Base-by-base conservation (phyloP, 345 rosid genomes). In the Hypericum perforatum region DNA sequence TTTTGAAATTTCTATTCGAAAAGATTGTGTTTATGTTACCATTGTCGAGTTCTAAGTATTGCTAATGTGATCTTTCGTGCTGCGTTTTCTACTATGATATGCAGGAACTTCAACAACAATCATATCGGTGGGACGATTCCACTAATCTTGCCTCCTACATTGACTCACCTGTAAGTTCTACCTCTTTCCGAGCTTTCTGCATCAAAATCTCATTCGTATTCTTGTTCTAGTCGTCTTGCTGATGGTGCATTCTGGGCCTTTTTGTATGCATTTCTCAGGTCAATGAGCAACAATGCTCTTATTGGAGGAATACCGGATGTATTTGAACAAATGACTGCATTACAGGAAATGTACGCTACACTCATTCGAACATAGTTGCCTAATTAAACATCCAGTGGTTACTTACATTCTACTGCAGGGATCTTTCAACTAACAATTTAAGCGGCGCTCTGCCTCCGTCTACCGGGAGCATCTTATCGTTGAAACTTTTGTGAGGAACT, bases 71-170 rank as follows among this genome's bases (percentile, higher is more conserved):
- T 45, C 5, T 52, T 32, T 56, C 39, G 11, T 36, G 39, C 9
- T 42, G 36, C 15, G 45, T 16, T 16, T 62, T 51, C 15, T 56
- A 29, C 58, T 15, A 54, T 59, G 62, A 42, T 64, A 63, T 60
- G 58, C 89, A 92, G 98, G 69, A 96, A 88, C 78, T 66, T 92
- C 45, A 84, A 94, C 69, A 66, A 76, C 74, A 92, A 92, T 68
- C 86, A 72, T 57, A 85, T 92, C 12, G 81, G 84, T 52, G 98
- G 98, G 70, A 77, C 64, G 49, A 71, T 92, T 61, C 98, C 96
- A 5, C 72, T 69, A 47, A 71, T 59, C 65, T 66, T 88, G 70
- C 98, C 98, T 7, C 64, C 54, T 46, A 77, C 94, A 44, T 59
- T 92, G 67, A 64, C 69, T 42, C 78, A 72, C 67, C 52, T 92